Base-by-base conservation (phyloP, 257 asterid genomes). In the Rhazya stricta region DNA sequence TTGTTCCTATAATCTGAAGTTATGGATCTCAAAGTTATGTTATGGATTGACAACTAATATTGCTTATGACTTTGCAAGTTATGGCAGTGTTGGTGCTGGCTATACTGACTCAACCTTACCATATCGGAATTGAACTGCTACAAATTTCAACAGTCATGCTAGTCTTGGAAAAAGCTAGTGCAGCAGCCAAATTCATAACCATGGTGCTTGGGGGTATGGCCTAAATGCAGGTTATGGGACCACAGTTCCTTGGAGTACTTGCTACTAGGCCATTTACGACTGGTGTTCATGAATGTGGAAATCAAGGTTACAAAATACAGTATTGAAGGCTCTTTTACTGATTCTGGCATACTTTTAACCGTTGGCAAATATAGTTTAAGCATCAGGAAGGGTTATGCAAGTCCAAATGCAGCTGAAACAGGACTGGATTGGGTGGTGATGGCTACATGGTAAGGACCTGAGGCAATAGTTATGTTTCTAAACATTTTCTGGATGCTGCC, bases 1-100 rank as follows among this genome's bases (percentile, higher is more conserved):
- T 69, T 82, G 58, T 43, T 82, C 81, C 77, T 61, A 84, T 58
- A n/a, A n/a, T n/a, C n/a, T n/a, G n/a, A n/a, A n/a, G n/a, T n/a
- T 75, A 50, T n/a, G 72, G 65, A 66, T 29, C 66, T 15, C 29
- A 41, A 51, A 16, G 69, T 21, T 76, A 67, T 43, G 79, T 21
- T 67, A 53, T 54, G 45, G 69, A n/a, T 12, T 65, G 8, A 54
- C 46, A 4, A 62, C 9, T 27, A 74, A 63, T 32, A 54, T 39
- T 29, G 42, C 41, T 30, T 32, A 30, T 74, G 32, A 36, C 37
- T 25, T 42, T 58, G 77, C 57, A 67, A 53, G 67, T 46, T 67
- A 37, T 16, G n/a, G 13, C 6, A 41, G 50, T 67, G 79, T 41
- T 18, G 25, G 21, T 75, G 67, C 42, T 66, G 63, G 43, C 46